Conservation (phyloP, 208 protist species). For the Strigomonas culicis region DNA sequence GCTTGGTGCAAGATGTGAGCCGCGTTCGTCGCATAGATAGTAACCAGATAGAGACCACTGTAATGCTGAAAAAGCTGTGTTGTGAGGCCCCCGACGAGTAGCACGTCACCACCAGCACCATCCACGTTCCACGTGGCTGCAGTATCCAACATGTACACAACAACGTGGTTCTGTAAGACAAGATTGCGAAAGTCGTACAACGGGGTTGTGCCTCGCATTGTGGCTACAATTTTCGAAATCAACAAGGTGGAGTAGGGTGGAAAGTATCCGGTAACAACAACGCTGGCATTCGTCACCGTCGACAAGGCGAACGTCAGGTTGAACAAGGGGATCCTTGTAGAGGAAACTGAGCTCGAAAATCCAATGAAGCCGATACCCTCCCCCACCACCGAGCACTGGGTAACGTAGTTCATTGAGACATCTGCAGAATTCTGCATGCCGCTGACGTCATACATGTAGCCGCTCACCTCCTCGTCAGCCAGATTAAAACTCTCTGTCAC, state of each 20-base stretch:
- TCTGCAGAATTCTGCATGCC: no score
- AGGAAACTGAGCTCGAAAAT: no score
- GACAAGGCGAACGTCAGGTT: neutral
- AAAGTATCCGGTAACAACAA: neutral
- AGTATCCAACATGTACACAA: slow-evolving; percentile 3
- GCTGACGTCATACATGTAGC: no score
- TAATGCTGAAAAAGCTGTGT: neutral
- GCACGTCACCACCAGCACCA: neutral
- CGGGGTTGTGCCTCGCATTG: neutral
- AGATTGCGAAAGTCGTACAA: slow-evolving; percentile 1
- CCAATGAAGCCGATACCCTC: no score
- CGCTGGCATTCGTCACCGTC: neutral
- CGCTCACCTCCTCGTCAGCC: no score
- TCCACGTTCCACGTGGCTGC: neutral
- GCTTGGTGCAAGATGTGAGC: neutral
- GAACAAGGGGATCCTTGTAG: no score
- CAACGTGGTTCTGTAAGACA: neutral
- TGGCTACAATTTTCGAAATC: neutral
- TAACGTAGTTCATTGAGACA: no score
- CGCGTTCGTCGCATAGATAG: neutral
- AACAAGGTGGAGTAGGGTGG: neutral
- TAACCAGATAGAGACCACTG: neutral
- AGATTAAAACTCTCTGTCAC: no score
- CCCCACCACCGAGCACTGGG: no score
- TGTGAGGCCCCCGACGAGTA: neutral